These are phyloP conservation scores for Aphanoascus verrucosus DNA, from an alignment of 2,329 filamentous ascomycete genomes.

Conservation along the genomic window DNA sequence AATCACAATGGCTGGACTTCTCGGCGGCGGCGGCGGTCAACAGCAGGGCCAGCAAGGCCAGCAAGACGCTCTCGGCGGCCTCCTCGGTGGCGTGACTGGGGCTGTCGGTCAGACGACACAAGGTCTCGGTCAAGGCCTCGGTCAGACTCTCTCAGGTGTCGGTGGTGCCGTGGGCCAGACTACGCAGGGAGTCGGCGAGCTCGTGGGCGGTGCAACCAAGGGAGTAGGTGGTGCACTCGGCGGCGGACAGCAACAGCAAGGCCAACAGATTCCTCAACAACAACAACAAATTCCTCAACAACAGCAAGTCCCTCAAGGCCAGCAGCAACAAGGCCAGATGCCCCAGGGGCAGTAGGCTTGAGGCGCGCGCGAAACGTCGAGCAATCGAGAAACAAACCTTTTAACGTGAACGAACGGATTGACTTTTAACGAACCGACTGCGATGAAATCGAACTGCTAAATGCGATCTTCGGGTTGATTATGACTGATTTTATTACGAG, in stretches of 20 bases:
- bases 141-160: constrained; percentile 9
- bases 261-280: constrained; percentile 4
- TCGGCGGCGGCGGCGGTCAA: constrained; percentile 8
- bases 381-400: neutral
- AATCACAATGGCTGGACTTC: constrained; percentile 7
- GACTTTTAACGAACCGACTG: neutral
- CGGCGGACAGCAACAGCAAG: constrained; percentile 8
- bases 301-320: constrained; percentile 2
- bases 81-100: constrained; percentile 11
- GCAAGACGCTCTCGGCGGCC: constrained; percentile 6
- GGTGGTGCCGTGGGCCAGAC: constrained; percentile 12
- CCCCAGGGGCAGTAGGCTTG: neutral
- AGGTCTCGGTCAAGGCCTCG: constrained; percentile 10
- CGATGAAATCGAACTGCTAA: no score
- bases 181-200: constrained; percentile 10
- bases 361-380: neutral
- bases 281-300: neutral
- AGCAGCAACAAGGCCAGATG: constrained; percentile 2
- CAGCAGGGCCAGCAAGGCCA: constrained; percentile 5
- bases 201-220: constrained; percentile 9
- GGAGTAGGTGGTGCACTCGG: constrained; percentile 10
- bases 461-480: no score
- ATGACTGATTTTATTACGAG: no score
- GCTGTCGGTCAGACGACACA: constrained; percentile 10
- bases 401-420: neutral